Percentiles rank a stretch among this genome's conserved stretches.
Evolutionary conservation across 176 grass and related monocot species (phyloP).

Genomic region (Zizania latifolia): DNA sequence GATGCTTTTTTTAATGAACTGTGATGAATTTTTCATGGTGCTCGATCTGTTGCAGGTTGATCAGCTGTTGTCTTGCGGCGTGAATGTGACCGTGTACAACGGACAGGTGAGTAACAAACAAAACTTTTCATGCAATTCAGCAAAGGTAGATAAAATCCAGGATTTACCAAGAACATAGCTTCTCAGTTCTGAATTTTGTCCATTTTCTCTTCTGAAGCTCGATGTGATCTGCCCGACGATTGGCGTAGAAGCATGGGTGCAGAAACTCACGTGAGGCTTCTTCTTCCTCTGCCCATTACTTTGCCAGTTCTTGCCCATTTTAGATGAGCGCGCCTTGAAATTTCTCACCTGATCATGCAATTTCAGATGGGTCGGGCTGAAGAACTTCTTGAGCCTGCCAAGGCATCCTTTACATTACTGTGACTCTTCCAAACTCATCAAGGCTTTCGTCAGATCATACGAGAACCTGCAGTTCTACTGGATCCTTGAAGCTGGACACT

Average conservation of each 20-base stretch:
- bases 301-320: not conserved
- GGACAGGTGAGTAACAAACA: slow-evolving; percentile 32
- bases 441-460: slow-evolving; percentile 45
- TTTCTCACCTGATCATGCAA: not conserved
- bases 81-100: slow-evolving; percentile 48
- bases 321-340: not conserved
- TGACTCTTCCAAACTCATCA: slow-evolving; percentile 9
- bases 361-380: slow-evolving; percentile 41
- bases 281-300: not conserved
- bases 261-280: slow-evolving; percentile 57
- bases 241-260: slow-evolving; percentile 64
- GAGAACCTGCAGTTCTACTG: slow-evolving; percentile 62
- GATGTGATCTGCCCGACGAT: slow-evolving; percentile 65
- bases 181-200: not conserved
- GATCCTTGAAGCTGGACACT: slow-evolving; percentile 67
- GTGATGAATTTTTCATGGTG: not conserved
- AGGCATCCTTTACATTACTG: slow-evolving; percentile 36
- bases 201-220: slow-evolving; percentile 30
- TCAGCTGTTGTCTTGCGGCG: slow-evolving; percentile 33
- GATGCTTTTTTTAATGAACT: not conserved
- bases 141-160: no score
- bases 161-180: not conserved
- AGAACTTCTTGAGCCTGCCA: slow-evolving; percentile 32
- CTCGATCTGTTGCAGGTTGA: slow-evolving; percentile 28
- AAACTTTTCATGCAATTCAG: no score